Evolutionary conservation across 208 protist species (phyloP), one percentile per base, ranked within the genome.

Genomic region (Leishmania major): DNA sequence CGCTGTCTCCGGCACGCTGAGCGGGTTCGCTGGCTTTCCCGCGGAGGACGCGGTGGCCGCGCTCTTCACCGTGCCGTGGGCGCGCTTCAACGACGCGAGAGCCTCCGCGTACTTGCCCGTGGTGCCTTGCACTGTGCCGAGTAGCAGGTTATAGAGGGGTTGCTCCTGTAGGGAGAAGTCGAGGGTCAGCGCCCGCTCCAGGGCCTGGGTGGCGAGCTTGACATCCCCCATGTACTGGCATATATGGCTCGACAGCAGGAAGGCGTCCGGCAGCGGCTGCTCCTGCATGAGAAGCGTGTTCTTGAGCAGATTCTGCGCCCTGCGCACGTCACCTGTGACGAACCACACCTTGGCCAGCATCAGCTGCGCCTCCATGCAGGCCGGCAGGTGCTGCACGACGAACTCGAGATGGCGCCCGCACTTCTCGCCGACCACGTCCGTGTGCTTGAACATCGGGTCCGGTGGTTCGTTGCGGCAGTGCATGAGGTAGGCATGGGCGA

Each of bases 111-210:
- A 55, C 75, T 98, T 91, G 70, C 93, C 91, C 51, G 90, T 86
- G 79, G 89, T 90, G 57, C 84, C 81, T 75, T 95, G 86, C 57
- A 98, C 89, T 43, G 91, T 92, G 57, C 96, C 98, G 60, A 93
- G 92, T 19, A 99, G 82, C 22, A 99, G 81, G 80, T 98, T 96
- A 84, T 98, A 99, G 8, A 94, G 81, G 15, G 97, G 93, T 81
- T 94, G 90, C 79, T 99, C 95, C 76, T 97, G 95, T 35, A 99
- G 81, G 49, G 95, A 89, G 88, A 99, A 99, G 83, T 99, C 94
- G 47, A 98, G 87, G 15, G 92, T 97, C 49, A 99, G 88, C 19
- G 96, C 98, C 83, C 97, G 92, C 79, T 99, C 95, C 11, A 99
- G 92, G 11, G 95, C 90, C 43, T 94, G 88, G 51, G 66, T 80